These are phyloP conservation scores for Oidium heveae DNA, from an alignment of 2,329 filamentous ascomycete genomes.

Conservation along the genomic window DNA sequence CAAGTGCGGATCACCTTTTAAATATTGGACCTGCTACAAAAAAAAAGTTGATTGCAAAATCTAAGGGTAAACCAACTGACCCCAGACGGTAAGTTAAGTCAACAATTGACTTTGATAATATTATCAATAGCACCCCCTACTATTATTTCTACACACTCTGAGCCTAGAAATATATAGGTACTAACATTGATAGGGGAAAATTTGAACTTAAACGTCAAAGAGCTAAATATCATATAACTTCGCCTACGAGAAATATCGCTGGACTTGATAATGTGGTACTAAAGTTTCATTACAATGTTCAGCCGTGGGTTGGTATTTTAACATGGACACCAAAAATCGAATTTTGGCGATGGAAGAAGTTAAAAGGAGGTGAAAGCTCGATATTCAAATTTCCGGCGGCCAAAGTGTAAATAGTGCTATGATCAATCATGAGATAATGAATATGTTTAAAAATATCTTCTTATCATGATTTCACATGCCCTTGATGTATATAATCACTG, in stretches of 20 bases:
- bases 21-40: constrained; percentile 33
- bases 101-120: too few species aligned
- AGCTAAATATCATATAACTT: constrained; percentile 93
- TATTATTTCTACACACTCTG: too few species aligned
- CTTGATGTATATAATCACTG: too few species aligned
- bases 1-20: constrained; percentile 34
- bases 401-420: constrained; percentile 25
- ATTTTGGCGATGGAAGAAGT: constrained; percentile 35
- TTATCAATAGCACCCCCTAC: too few species aligned
- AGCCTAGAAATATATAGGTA: too few species aligned
- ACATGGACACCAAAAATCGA: constrained; percentile 44
- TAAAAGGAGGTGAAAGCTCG: constrained; percentile 39
- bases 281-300: constrained; percentile 80
- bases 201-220: constrained; percentile 61
- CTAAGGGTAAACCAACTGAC: constrained; percentile 33
- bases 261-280: constrained; percentile 49
- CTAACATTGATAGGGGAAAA: constrained; percentile 29
- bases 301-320: constrained; percentile 81
- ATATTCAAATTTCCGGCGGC: constrained; percentile 38
- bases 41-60: constrained; percentile 35
- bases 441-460: too few species aligned
- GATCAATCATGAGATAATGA: not conserved
- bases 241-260: constrained; percentile 57
- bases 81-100: constrained; percentile 9
- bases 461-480: too few species aligned